phyloP scores from a whole-genome alignment of 2,329 filamentous ascomycete genomes.

The Capronia americana region DNA sequence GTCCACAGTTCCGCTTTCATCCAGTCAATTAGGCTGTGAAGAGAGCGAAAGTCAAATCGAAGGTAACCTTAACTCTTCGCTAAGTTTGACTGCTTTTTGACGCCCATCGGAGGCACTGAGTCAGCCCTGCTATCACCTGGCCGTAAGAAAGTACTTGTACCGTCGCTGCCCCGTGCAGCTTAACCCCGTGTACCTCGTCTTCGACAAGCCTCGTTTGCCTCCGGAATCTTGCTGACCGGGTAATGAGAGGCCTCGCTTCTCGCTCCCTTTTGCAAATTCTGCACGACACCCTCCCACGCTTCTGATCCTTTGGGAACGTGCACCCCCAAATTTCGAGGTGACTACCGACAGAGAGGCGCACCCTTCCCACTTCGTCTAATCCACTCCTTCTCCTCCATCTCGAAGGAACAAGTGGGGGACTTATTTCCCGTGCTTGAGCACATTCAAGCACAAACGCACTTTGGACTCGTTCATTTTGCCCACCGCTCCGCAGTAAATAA shows the following conservation, averaged over 20 bases:
- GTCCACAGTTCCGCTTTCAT: neutral
- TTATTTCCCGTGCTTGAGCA: constrained; percentile 1
- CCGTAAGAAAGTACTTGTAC: neutral
- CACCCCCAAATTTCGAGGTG: neutral
- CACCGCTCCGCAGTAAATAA: constrained; percentile 1
- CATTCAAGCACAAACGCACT: neutral
- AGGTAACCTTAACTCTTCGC: constrained; percentile 5
- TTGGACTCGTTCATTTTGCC: neutral
- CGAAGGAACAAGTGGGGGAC: constrained; percentile 11
- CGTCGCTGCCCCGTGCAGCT: neutral
- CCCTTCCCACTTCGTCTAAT: neutral
- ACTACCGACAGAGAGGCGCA: constrained; percentile 9
- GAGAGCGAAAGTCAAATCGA: constrained; percentile 3
- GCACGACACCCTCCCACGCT: constrained; percentile 11
- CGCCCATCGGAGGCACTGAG: neutral
- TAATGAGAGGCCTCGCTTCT: constrained; percentile 3
- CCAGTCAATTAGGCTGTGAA: neutral
- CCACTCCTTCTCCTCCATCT: constrained; percentile 9
- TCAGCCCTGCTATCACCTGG: neutral
- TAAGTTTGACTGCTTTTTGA: neutral
- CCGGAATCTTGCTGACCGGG: constrained; percentile 1
- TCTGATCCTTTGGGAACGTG: neutral
- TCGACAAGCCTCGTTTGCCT: neutral
- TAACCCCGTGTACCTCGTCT: neutral
- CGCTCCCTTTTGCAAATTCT: neutral